Conservation (phyloP, 2,329 filamentous ascomycete genomes). For the Acrocalymma vagum region DNA sequence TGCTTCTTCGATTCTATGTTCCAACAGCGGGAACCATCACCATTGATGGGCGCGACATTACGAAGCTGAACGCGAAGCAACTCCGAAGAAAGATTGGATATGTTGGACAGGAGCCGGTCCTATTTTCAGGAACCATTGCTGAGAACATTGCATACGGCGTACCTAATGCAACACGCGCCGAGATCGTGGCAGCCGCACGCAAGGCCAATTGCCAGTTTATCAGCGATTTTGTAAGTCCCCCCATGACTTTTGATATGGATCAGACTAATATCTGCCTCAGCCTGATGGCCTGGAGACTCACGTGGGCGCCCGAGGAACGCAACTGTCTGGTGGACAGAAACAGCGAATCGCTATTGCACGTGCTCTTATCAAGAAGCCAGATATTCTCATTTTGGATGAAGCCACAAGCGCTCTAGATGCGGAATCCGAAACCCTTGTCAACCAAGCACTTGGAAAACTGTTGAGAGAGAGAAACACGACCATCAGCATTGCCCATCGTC, state of each 20-base stretch:
- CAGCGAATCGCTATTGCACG: constrained; percentile 97
- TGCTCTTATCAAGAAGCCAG: constrained; percentile 92
- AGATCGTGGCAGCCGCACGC: constrained; percentile 86
- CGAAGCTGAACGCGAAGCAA: constrained; percentile 90
- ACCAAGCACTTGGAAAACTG: constrained; percentile 82
- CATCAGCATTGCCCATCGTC: constrained; percentile 94
- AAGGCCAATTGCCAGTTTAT: constrained; percentile 98
- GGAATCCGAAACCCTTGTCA: constrained; percentile 95
- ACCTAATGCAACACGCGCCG: constrained; percentile 76
- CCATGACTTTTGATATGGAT: not conserved
- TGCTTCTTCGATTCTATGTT: constrained; percentile 90
- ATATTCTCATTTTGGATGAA: constrained; percentile 96
- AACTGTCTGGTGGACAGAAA: constrained; percentile 95
- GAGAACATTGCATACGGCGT: constrained; percentile 93
- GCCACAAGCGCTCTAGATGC: constrained; percentile 94
- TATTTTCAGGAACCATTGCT: constrained; percentile 85
- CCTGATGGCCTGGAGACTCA: constrained; percentile 94
- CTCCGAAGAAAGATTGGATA: constrained; percentile 91
- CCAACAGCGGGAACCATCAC: constrained; percentile 79
- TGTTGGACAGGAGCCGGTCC: constrained; percentile 93
- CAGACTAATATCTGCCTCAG: constrained; percentile 47
- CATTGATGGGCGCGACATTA: constrained; percentile 86
- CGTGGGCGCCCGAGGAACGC: constrained; percentile 89
- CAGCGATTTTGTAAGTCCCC: constrained; percentile 78
- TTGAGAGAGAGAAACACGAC: constrained; percentile 91